These are phyloP conservation scores for Spergularia marina DNA, from an alignment of 148 eudicot genomes.

Conservation along the genomic window DNA sequence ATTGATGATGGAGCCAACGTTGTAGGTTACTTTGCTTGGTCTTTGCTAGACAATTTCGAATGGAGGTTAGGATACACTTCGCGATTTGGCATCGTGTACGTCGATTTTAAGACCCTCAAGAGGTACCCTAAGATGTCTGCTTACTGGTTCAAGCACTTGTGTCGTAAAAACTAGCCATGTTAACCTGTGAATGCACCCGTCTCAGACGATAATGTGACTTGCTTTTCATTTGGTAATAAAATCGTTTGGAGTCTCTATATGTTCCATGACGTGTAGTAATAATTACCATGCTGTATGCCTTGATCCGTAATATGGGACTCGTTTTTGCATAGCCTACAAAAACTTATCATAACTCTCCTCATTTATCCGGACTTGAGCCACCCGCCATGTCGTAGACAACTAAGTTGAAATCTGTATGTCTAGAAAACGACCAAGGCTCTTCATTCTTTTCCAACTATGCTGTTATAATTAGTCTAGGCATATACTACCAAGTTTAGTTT, in stretches of 20 bases:
- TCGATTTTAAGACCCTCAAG: constrained; percentile 71
- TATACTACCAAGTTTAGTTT: no score
- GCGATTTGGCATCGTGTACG: constrained; percentile 85
- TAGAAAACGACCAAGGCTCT: no score
- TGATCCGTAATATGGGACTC: no score
- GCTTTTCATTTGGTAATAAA: background rate
- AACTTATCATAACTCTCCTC: no score
- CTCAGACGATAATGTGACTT: background rate
- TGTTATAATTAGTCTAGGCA: no score
- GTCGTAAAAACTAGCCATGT: constrained; percentile 30
- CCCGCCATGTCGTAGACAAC: no score
- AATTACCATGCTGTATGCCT: no score
- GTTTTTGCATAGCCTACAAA: no score
- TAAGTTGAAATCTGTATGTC: no score
- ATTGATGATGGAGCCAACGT: constrained; percentile 83
- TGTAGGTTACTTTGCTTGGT: constrained; percentile 90
- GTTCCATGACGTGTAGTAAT: background rate
- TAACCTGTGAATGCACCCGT: background rate
- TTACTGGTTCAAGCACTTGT: constrained; percentile 70
- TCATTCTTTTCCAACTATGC: no score
- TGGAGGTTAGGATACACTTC: constrained; percentile 92
- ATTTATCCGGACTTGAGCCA: no score
- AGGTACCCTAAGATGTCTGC: constrained; percentile 89
- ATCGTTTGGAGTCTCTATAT: background rate
- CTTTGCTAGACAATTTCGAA: constrained; percentile 88